Evolutionary conservation across 2,329 filamentous ascomycete genomes (phyloP).

Genomic region (Nigrograna mackinnonii): DNA sequence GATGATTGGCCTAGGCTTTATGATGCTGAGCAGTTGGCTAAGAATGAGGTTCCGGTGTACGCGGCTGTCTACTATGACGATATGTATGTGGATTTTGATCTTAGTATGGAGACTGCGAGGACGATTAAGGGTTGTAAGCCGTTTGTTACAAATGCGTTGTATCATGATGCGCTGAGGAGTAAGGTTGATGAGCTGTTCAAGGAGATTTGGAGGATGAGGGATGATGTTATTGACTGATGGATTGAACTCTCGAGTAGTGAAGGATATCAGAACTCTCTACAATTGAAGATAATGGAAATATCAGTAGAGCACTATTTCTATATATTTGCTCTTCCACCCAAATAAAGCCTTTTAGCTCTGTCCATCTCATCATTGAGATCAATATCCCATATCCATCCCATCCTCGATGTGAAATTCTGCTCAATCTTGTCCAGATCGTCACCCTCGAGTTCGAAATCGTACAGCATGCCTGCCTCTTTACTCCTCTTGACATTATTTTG

Average conservation of each 20-base stretch:
- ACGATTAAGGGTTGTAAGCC: conserved; percentile 78
- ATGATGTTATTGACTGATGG: conserved; percentile 66
- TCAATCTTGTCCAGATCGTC: conserved; percentile 45
- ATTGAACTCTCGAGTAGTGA: too few species aligned
- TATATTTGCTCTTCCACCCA: conserved; percentile 10
- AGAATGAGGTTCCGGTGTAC: conserved; percentile 84
- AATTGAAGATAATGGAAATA: too few species aligned
- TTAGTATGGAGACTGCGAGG: conserved; percentile 73
- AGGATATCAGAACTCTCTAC: too few species aligned
- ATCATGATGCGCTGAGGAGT: conserved; percentile 79
- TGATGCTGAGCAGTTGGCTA: conserved; percentile 70
- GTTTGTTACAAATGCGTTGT: conserved; percentile 83
- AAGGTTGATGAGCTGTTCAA: conserved; percentile 77
- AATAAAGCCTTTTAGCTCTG: conserved; percentile 32
- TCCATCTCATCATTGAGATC: conserved; percentile 40
- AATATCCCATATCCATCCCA: conserved; percentile 47
- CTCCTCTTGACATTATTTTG: conserved; percentile 33
- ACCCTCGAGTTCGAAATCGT: conserved; percentile 42
- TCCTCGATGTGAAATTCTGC: conserved; percentile 30
- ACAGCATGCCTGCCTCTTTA: conserved; percentile 38
- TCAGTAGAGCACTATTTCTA: too few species aligned
- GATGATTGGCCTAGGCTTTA: conserved; percentile 78
- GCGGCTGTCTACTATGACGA: conserved; percentile 83
- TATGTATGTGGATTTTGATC: conserved; percentile 85
- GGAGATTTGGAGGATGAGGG: conserved; percentile 75